A percentile compares a stretch with the other conserved stretches of the same genome.
Conservation (phyloP, 1,284 basidiomycete species). For the Ceratobasidium sp. region DNA sequence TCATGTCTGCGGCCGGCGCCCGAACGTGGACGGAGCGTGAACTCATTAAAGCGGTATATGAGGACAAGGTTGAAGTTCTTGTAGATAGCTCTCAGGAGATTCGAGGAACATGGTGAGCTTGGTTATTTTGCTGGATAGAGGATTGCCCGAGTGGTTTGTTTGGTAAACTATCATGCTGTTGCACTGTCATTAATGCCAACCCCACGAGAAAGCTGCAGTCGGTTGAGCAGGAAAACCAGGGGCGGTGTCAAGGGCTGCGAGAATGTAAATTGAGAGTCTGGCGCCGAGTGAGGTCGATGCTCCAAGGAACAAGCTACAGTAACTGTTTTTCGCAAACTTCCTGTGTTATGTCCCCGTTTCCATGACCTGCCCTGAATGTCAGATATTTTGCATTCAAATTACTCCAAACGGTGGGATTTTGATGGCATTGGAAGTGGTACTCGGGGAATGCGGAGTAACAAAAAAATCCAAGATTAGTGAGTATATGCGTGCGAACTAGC, state of each 20-base stretch:
- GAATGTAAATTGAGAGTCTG: slow-evolving; percentile 3
- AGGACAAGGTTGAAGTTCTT: slow-evolving; percentile 54
- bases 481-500: too few relatives aligned
- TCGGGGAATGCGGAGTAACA: too few relatives aligned
- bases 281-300: background rate
- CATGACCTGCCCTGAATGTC: background rate
- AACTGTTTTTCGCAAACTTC: background rate
- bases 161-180: background rate
- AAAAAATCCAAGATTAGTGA: too few relatives aligned
- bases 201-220: background rate
- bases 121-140: background rate
- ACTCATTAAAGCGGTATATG: slow-evolving; percentile 82
- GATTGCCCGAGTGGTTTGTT: background rate
- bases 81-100: slow-evolving; percentile 51
- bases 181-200: slow-evolving; percentile 3
- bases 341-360: background rate
- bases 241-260: slow-evolving; percentile 42
- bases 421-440: too few relatives aligned
- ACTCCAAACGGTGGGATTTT: too few relatives aligned
- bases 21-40: slow-evolving; percentile 79
- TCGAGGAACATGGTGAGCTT: slow-evolving; percentile 35
- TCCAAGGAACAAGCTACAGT: background rate
- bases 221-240: background rate
- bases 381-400: background rate
- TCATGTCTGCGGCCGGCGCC: slow-evolving; percentile 55